Percentiles rank a stretch among this genome's conserved stretches.
phyloP scores from a whole-genome alignment of 148 eudicot genomes.

The Polygonum aviculare region DNA sequence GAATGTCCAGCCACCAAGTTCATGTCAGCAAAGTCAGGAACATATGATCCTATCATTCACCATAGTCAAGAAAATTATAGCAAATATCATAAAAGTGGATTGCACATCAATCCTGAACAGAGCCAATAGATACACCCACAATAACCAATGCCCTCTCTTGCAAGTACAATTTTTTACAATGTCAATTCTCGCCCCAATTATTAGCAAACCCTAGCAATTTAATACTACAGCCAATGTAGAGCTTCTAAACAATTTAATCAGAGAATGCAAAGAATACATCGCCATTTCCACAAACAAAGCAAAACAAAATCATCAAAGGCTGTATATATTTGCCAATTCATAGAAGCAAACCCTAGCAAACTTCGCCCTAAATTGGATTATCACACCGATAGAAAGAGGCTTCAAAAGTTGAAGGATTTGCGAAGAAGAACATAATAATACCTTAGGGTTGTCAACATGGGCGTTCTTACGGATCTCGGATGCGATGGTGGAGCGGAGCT shows the following conservation, averaged over 20 bases:
- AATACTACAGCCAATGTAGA: background rate
- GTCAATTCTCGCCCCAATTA: background rate
- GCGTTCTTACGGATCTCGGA: slow-evolving; percentile 73
- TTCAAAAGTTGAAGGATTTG: background rate
- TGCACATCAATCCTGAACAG: background rate
- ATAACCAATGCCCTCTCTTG: background rate
- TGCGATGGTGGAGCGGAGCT: slow-evolving; percentile 73
- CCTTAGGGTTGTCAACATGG: slow-evolving; percentile 70
- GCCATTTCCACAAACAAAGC: background rate
- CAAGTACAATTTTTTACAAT: background rate
- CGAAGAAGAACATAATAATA: slow-evolving; percentile 1
- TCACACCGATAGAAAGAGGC: background rate
- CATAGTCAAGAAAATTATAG: background rate
- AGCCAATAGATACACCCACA: background rate
- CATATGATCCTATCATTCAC: background rate
- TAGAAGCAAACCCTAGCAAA: background rate
- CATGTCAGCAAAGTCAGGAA: background rate
- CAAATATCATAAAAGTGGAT: background rate
- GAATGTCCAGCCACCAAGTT: background rate
- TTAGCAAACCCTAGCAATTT: background rate
- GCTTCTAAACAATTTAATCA: background rate
- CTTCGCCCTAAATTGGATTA: background rate
- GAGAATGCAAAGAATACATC: background rate
- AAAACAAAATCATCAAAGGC: background rate
- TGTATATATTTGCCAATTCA: background rate